phyloP scores from a whole-genome alignment of 2,329 filamentous ascomycete species.

The Aspergillus sp. region DNA sequence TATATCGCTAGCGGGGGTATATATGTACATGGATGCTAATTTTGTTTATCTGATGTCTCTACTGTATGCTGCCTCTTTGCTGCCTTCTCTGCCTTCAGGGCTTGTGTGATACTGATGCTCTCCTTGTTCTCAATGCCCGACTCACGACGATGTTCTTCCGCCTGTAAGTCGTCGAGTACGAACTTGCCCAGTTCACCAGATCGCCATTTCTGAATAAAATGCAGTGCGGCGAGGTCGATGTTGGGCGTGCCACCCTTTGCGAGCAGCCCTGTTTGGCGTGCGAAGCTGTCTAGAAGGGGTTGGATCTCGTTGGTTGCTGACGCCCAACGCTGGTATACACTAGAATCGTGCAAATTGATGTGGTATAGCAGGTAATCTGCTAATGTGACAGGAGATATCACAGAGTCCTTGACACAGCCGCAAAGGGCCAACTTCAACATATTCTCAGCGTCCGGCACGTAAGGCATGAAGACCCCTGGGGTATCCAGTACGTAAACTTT shows the following conservation, averaged over 20 bases:
- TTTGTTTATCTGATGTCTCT: constrained; percentile 21
- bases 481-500: constrained; percentile 88
- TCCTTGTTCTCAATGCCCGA: constrained; percentile 29
- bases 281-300: constrained; percentile 69
- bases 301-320: constrained; percentile 81
- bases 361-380: constrained; percentile 89
- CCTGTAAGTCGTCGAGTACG: constrained; percentile 72
- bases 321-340: constrained; percentile 63
- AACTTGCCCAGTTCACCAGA: constrained; percentile 73
- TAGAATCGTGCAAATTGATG: constrained; percentile 68
- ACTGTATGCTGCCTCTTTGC: constrained; percentile 24
- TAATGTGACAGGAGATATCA: constrained; percentile 74
- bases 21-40: constrained; percentile 12
- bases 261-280: constrained; percentile 72
- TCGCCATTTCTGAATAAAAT: constrained; percentile 81
- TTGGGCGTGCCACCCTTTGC: constrained; percentile 70
- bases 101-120: constrained; percentile 45
- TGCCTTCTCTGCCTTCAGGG: constrained; percentile 40
- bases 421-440: constrained; percentile 96
- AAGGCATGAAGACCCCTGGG: constrained; percentile 92
- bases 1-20: constrained; percentile 5
- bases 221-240: constrained; percentile 70
- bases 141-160: constrained; percentile 55
- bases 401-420: constrained; percentile 84
- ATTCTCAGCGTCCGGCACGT: constrained; percentile 76